Base-by-base conservation (phyloP, 2,329 filamentous ascomycete species). In the Tolypocladium endophyticum region DNA sequence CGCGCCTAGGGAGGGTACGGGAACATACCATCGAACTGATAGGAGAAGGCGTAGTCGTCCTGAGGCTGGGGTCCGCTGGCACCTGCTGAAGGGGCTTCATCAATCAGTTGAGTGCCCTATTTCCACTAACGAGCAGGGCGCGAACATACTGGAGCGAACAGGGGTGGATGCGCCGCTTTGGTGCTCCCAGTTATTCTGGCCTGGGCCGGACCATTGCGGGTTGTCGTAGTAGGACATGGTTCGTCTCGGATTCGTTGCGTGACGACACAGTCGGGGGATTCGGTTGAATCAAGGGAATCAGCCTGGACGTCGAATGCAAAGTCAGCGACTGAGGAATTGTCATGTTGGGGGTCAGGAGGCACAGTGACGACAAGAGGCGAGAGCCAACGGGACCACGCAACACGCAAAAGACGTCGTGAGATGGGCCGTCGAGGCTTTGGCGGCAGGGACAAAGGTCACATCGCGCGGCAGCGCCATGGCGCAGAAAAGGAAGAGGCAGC, bases 21-120 rank as follows among this genome's bases (percentile, higher is more conserved):
- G 20, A 9, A 84, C 88, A 73, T 87, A 94, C 90, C 90, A 79
- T 96, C 92, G 74, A 96, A 88, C 76, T 96, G 92, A 72, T 89
- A 87, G 66, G 85, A 86, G 73, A 96, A 96, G 61, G 92, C 91
- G 70, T 84, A 81, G 62, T 95, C 90, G 65, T 93, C 89, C 68
- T 86, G 84, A 59, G 86, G 83, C 65, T 85, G 85, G 57, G 88
- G 87, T 60, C 88, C 92, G 74, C 83, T 91, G 63, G 89, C 85
- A 75, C 88, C 89, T 90, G 73, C 64, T 68, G 43, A 39, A 53
- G 33, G 45, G 54, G 56, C 50, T 53, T 43, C 39, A 8, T 55
- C 36, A 41, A 59, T 64, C 56, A 66, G 58, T 43, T 55, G 45
- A 57, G 36, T 30, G 16, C 43, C n/a, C 25, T 28, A 3, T 35